Evolutionary conservation across 169 alveolate genomes (phyloP), one percentile per base, ranked within the genome.

Genomic region (Cryptosporidium viatorum): DNA sequence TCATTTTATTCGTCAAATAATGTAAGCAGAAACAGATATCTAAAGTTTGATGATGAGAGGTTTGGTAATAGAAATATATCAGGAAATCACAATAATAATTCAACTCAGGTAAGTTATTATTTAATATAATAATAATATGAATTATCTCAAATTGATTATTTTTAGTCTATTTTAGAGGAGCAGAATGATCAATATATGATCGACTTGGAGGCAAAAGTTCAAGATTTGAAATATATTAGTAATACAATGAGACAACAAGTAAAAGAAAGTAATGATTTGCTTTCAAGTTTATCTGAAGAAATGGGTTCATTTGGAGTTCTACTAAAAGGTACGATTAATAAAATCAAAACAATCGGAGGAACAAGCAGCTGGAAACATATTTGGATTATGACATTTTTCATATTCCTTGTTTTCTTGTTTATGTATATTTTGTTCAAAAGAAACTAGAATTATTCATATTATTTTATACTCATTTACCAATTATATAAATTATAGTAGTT

Each of bases 161-260:
- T 65, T 18, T 60, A 80, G 87, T 59, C 75, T n/a, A 80, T 80
- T 26, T 48, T 80, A 62, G 87, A 80, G 12, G 87, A 80, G 33
- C 87, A 80, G 23, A 80, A 80, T 80, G 87, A 80, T 21, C 87
- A 80, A 43, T 80, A 80, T 18, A 80, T 80, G 87, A 80, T 80
- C 0, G 87, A 80, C 67, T 65, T 80, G 6, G 87, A 80, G 18
- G 87, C 87, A 10, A 80, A 80, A 65, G 75, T 80, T 18, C 75
- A 59, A 29, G 87, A 80, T 45, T 65, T 80, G 52, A 80, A 80
- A 23, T 45, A 65, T 37, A 80, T 73, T 18, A 73, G 86, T 37
- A 73, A 33, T 33, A 7, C 86, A 33, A 73, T 73, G 86, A 73
- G 86, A 12, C 86, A 73, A 59, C 86, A 73, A 73, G 70, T 73